phyloP scores from a whole-genome alignment of 2,329 filamentous ascomycete genomes.

The Sclerotinia trifoliorum region DNA sequence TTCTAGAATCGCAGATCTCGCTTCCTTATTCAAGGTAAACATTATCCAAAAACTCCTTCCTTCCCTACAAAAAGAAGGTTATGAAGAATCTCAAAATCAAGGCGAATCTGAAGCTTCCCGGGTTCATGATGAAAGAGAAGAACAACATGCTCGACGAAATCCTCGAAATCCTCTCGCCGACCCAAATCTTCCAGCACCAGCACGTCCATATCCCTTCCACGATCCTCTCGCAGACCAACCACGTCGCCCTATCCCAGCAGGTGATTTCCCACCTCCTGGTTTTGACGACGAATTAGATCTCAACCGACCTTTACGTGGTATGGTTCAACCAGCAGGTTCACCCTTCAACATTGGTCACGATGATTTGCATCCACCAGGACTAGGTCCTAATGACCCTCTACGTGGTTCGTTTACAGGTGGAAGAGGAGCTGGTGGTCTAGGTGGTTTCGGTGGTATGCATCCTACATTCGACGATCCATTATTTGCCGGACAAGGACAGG shows the following conservation, averaged over 20 bases:
- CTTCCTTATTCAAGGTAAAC: slow-evolving; percentile 69
- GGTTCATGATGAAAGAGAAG: slow-evolving; percentile 45
- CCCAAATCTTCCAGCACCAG: slow-evolving; percentile 54
- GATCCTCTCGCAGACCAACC: slow-evolving; percentile 64
- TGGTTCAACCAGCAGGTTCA: slow-evolving; percentile 44
- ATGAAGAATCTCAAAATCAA: slow-evolving; percentile 49
- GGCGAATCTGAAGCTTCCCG: slow-evolving; percentile 41
- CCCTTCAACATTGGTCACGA: slow-evolving; percentile 76
- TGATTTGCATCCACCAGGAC: slow-evolving; percentile 81
- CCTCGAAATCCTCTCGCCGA: slow-evolving; percentile 39
- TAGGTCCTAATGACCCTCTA: slow-evolving; percentile 83
- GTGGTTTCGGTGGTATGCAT: slow-evolving; percentile 73
- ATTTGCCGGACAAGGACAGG: slow-evolving; percentile 55
- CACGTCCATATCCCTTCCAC: slow-evolving; percentile 65
- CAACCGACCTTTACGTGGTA: slow-evolving; percentile 61
- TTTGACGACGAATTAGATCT: slow-evolving; percentile 95
- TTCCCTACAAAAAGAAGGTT: slow-evolving; percentile 72
- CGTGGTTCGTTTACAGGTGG: slow-evolving; percentile 62
- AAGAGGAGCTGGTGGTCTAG: slow-evolving; percentile 55
- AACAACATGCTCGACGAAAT: slow-evolving; percentile 45
- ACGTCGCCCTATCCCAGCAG: slow-evolving; percentile 62
- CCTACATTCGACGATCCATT: slow-evolving; percentile 91
- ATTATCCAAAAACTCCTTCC: slow-evolving; percentile 85
- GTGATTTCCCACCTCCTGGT: slow-evolving; percentile 78
- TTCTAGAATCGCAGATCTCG: slow-evolving; percentile 65